Evolutionary conservation across 352 stramenopile species (phyloP).

Genomic region (Elongisporangium undulatum): DNA sequence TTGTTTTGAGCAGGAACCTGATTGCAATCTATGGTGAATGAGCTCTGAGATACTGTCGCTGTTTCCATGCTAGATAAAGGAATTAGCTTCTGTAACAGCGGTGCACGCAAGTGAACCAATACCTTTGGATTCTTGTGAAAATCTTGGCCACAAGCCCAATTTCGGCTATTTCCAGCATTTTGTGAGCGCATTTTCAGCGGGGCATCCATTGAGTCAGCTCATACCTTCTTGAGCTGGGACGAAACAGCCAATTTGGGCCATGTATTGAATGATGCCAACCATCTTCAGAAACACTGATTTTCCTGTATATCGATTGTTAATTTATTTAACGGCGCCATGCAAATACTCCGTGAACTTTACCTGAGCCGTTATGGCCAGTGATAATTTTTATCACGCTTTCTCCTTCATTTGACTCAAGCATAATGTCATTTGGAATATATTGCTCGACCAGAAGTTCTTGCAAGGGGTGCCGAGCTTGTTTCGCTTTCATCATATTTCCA

Average conservation of each 20-base stretch:
- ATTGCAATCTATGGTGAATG: constrained; percentile 87
- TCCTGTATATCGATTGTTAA: constrained; percentile 22
- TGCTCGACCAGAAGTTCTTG: constrained; percentile 81
- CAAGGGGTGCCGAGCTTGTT: constrained; percentile 68
- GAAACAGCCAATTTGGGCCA: constrained; percentile 83
- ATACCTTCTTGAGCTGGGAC: constrained; percentile 69
- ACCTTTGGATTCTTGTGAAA: constrained; percentile 81
- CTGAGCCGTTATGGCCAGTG: constrained; percentile 84
- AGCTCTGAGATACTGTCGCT: constrained; percentile 67
- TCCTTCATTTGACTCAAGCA: constrained; percentile 20
- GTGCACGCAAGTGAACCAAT: neutral
- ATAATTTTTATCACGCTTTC: constrained; percentile 55
- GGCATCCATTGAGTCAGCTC: neutral
- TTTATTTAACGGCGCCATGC: neutral
- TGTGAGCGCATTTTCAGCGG: neutral
- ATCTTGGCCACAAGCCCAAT: constrained; percentile 77
- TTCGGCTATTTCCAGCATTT: constrained; percentile 28
- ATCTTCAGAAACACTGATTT: constrained; percentile 88
- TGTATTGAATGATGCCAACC: constrained; percentile 79
- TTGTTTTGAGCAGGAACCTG: constrained; percentile 48
- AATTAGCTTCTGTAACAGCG: constrained; percentile 3
- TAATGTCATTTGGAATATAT: constrained; percentile 81
- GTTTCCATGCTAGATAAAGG: constrained; percentile 59
- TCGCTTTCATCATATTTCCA: constrained; percentile 41
- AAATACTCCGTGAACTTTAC: constrained; percentile 15